Base-by-base conservation (phyloP, 129 eudicot species). In the Artemisia argyi region DNA sequence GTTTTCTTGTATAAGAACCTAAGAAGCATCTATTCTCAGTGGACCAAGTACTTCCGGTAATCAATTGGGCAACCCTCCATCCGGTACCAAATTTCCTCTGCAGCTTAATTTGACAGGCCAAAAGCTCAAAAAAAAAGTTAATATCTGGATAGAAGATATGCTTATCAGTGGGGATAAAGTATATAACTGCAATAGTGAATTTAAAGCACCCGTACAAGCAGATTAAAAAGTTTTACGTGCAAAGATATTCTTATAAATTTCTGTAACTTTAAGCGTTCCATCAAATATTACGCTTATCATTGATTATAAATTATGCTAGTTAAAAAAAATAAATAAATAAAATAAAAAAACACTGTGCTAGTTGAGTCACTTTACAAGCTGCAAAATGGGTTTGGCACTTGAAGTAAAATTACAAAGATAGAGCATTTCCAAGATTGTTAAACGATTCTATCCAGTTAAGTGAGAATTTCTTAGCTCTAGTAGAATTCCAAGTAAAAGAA, bases 171-270 rank as follows among this genome's bases (percentile, higher is more conserved):
- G 58, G 35, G 65, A 61, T 50, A 60, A 77, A 69, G 54, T 63
- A 61, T 61, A 69, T 68, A 20, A 35, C 19, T 20, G 14, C 32
- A 52, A 67, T 46, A 16, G 48, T 28, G 47, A 65, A 56, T n/a
- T n/a, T n/a, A n/a, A 76, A 65, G 71, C 49, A 61, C 16, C 65
- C 15, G 16, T 39, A 52, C 71, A 61, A 69, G 76, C 50, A 61
- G 65, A 20, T n/a, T 15, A 44, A 50, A 22, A 20, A 52, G 30
- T 50, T 77, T 51, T 52, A 49, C 57, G 51, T 69, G 71, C 16
- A 56, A 11, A 77, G 18, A 61, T 51, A 50, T 77, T 61, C 76
- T 69, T 69, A 51, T 10, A 3, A 42, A 69, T 60, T 76, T 76
- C 46, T 59, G 50, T 61, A 69, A 69, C 64, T 51, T 69, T 68